Base-by-base conservation (phyloP, 768 basidiomycete species). In the Obba rivulosa region DNA sequence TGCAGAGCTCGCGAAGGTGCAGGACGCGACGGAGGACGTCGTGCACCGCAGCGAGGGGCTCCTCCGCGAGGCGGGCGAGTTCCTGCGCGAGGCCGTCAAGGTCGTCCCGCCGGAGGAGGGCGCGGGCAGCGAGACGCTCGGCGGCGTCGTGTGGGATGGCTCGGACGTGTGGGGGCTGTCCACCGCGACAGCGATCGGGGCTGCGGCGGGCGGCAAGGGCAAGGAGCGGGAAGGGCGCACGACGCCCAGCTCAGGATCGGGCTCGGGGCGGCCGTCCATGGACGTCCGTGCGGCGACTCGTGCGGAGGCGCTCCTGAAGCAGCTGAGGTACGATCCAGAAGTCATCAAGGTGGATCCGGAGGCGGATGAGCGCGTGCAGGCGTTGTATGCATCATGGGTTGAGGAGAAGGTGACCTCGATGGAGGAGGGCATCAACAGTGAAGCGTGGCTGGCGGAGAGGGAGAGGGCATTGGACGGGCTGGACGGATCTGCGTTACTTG, bases 131-230 rank as follows among this genome's bases (percentile, higher is more conserved):
- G 50, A 50, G 39, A 59, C 66, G 1, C 53, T 58, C 25, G 61
- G 66, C 2, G 78, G 76, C 3, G 60, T 83, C 22, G 55, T 79
- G 37, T 94, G 91, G 91, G 92, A 94, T 62, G 92, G 91, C 1
- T 69, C 82, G 25, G 91, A 94, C 64, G 77, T 92, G 62, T 93
- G 91, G 85, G 81, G 84, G 71, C 61, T 92, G 49, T 89, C 79
- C 4, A 43, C 57, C 41, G 71, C 69, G 14, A 52, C 55, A 37
- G 65, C 57, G 24, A 62, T 65, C 22, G 48, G 43, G 43, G 17
- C 46, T 37, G 50, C 54, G 17, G 54, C 59, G 8, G 57, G 55
- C 3, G 63, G 57, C 17, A 74, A 71, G 53, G 63, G 68, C 8
- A 60, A 77, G 65, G 64, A 71, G 34, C 57, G 65, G 62, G 67